Base-by-base conservation (phyloP, 306 rosid species). In the Cucurbita pepo region DNA sequence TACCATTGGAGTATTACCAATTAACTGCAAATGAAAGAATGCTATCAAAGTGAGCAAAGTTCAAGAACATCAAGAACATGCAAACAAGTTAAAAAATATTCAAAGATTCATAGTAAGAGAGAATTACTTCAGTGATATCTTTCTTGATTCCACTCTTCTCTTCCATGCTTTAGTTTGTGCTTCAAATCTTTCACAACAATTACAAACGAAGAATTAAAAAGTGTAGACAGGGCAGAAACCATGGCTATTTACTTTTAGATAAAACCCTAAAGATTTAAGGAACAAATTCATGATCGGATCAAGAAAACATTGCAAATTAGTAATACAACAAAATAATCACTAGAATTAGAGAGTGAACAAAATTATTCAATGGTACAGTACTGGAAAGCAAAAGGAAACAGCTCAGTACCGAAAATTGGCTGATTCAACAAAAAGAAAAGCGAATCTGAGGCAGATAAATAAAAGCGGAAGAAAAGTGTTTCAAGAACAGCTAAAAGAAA, bases 1-100 rank as follows among this genome's bases (percentile, higher is more conserved):
- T 6, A 85, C 90, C 85, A 85, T 79, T 38, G 97, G 89, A 43
- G 95, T 87, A 62, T 85, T 81, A 3, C 90, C 95, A 15, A 88
- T 79, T 71, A 88, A 72, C 95, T 88, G 78, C 77, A 82, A 34
- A 8, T 10, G 67, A 5, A 56, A 40, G 10, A 43, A 56, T 37
- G 7, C 6, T 61, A 43, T 38, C 30, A 1, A 16, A 40, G 15
- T n/a, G 25, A 62, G 69, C 7, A 62, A 62, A 62, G 38, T 3
- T 62, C 69, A 62, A 62, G 30, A 53, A n/a, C 38, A 48, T 41
- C 9, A 59, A 53, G 22, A 41, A 25, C 34, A 21, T n/a, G 51
- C 7, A 59, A 15, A 34, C 60, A 10, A 59, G n/a, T 50, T 57
- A 1, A 60, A 50, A 65, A 55, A n/a, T 3, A 52, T 10, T 16